Conservation (phyloP, 441 rosid genomes). For the Pelargonium citronellum region DNA sequence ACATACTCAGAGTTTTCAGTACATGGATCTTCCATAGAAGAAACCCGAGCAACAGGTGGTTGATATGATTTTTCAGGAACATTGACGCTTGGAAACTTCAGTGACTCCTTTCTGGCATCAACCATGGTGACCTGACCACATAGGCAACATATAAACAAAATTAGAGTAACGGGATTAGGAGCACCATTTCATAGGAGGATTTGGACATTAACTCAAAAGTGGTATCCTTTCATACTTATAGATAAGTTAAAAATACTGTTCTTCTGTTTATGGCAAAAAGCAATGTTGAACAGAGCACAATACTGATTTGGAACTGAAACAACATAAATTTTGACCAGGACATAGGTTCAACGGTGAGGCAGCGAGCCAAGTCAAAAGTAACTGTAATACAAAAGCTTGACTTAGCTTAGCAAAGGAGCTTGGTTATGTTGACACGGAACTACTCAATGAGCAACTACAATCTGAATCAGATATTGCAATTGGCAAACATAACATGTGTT, state of each 20-base stretch:
- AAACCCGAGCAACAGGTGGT: constrained; percentile 75
- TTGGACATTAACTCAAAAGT: not conserved
- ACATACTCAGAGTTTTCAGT: constrained; percentile 50
- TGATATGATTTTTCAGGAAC: constrained; percentile 54
- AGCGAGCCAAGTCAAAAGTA: constrained; percentile 6
- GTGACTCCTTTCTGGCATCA: constrained; percentile 36
- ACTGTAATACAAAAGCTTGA: not conserved
- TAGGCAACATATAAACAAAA: constrained; percentile 17
- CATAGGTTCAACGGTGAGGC: constrained; percentile 2
- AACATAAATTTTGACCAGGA: not conserved
- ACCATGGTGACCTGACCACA: constrained; percentile 45
- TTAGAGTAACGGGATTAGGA: constrained; percentile 21
- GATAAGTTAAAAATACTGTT: constrained; percentile 2
- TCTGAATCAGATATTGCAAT: not conserved
- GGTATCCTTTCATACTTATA: not conserved
- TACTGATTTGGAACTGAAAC: not conserved
- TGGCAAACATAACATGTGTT: not conserved
- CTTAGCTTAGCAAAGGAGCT: constrained; percentile 1
- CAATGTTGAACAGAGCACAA: constrained; percentile 1
- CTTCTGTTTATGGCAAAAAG: not conserved
- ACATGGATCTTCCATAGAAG: constrained; percentile 72
- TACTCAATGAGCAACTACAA: not conserved
- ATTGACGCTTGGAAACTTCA: constrained; percentile 31
- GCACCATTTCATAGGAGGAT: constrained; percentile 10
- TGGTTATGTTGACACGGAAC: not conserved